phyloP scores from a whole-genome alignment of 2,329 filamentous ascomycete genomes.

The Fusarium sp. region DNA sequence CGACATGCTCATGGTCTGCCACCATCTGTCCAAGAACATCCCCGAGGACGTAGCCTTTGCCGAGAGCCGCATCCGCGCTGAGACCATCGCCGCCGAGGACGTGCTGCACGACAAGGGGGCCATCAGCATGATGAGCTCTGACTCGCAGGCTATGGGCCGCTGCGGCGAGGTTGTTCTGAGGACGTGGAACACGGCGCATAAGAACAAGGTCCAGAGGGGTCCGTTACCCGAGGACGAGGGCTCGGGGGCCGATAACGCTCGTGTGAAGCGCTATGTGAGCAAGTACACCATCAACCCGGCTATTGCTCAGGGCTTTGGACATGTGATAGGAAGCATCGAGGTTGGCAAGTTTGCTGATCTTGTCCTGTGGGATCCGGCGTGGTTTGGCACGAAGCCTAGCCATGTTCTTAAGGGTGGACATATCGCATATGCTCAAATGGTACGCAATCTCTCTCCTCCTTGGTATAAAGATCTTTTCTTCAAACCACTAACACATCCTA shows the following conservation, averaged over 20 bases:
- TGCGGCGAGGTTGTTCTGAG: conserved; percentile 93
- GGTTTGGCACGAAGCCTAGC: conserved; percentile 87
- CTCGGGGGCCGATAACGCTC: conserved; percentile 85
- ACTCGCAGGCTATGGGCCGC: conserved; percentile 96
- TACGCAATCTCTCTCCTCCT: conserved; percentile 53
- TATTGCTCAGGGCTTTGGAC: conserved; percentile 88
- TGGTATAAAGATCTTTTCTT: background rate
- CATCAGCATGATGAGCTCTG: conserved; percentile 97
- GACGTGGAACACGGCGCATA: conserved; percentile 97
- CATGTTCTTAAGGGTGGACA: conserved; percentile 88
- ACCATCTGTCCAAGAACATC: too few relatives aligned
- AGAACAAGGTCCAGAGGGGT: conserved; percentile 91
- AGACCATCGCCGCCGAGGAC: conserved; percentile 97
- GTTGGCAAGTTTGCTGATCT: conserved; percentile 91
- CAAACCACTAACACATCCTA: conserved; percentile 47
- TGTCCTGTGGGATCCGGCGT: conserved; percentile 84
- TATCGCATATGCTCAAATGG: conserved; percentile 86
- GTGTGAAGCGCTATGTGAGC: conserved; percentile 91
- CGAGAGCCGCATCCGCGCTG: conserved; percentile 91
- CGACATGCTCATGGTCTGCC: too few relatives aligned
- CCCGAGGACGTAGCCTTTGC: conserved; percentile 96
- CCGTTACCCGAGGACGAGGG: conserved; percentile 79
- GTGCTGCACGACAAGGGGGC: conserved; percentile 94
- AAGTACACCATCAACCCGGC: conserved; percentile 98
- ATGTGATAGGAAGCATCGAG: conserved; percentile 87